phyloP scores from a whole-genome alignment of 495 filamentous ascomycete genomes.

The Alectoria sarmentosa region DNA sequence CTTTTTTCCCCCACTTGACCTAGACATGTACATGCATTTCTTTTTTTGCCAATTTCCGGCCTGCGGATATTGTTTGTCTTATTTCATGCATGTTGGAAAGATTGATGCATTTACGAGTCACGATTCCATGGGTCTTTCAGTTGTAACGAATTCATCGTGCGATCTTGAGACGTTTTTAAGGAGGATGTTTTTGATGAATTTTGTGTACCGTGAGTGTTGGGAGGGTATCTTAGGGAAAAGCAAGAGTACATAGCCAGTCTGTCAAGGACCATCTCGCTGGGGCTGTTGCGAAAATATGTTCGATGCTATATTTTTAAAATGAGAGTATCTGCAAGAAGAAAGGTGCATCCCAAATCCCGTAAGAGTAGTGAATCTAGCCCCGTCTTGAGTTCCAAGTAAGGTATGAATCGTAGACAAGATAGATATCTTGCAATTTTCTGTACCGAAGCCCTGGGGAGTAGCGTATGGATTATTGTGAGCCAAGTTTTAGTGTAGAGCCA shows the following conservation, averaged over 20 bases:
- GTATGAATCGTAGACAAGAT: no score
- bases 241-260: neutral
- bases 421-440: no score
- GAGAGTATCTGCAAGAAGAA: no score
- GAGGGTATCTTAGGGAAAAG: neutral
- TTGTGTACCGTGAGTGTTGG: neutral
- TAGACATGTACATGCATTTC: neutral
- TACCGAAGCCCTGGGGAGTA: no score
- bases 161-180: neutral
- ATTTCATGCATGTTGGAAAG: neutral
- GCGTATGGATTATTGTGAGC: no score
- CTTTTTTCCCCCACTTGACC: neutral
- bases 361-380: no score
- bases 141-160: neutral
- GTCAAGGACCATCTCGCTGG: neutral
- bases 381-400: no score
- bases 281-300: neutral
- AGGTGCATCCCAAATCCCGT: no score
- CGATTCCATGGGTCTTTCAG: neutral
- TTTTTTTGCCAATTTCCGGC: neutral
- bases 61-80: neutral
- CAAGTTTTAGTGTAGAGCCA: no score
- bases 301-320: no score
- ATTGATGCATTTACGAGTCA: constrained; percentile 1
- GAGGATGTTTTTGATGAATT: neutral